Evolutionary conservation across 1,139 yeast genomes (phyloP).

Genomic region (Blastobotrys malaysiensis): DNA sequence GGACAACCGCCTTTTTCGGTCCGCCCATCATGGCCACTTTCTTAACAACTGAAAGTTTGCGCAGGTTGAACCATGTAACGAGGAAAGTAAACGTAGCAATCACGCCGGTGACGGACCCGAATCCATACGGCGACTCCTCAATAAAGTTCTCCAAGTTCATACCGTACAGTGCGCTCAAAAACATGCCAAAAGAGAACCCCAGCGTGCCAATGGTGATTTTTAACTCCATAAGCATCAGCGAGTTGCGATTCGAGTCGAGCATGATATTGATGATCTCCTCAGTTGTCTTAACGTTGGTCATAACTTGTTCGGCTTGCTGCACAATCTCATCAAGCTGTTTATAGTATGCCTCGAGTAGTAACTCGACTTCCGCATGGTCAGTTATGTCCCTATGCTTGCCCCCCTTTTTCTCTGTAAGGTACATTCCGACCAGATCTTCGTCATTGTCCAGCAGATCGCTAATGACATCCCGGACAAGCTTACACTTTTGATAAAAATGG

Average conservation of each 20-base stretch:
- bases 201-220: slow-evolving; percentile 80
- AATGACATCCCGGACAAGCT: slow-evolving; percentile 71
- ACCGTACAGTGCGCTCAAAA: slow-evolving; percentile 80
- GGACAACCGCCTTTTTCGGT: neutral
- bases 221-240: slow-evolving; percentile 82
- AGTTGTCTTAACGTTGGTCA: slow-evolving; percentile 85
- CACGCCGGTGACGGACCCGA: slow-evolving; percentile 50
- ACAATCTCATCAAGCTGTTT: slow-evolving; percentile 96
- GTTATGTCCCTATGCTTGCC: slow-evolving; percentile 40
- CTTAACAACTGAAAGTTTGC: slow-evolving; percentile 38
- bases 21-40: slow-evolving; percentile 39
- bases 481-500: slow-evolving; percentile 72
- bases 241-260: slow-evolving; percentile 89
- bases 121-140: slow-evolving; percentile 69
- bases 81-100: slow-evolving; percentile 37
- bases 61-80: slow-evolving; percentile 33
- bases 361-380: slow-evolving; percentile 64
- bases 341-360: slow-evolving; percentile 87
- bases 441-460: slow-evolving; percentile 85
- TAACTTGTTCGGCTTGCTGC: slow-evolving; percentile 81
- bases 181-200: slow-evolving; percentile 75
- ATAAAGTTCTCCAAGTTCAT: slow-evolving; percentile 90
- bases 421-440: slow-evolving; percentile 84
- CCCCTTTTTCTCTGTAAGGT: slow-evolving; percentile 49
- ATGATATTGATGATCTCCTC: slow-evolving; percentile 96